These are phyloP conservation scores for Ceratocystis cacaofunesta DNA, from an alignment of 2,329 filamentous ascomycete genomes.

Conservation along the genomic window DNA sequence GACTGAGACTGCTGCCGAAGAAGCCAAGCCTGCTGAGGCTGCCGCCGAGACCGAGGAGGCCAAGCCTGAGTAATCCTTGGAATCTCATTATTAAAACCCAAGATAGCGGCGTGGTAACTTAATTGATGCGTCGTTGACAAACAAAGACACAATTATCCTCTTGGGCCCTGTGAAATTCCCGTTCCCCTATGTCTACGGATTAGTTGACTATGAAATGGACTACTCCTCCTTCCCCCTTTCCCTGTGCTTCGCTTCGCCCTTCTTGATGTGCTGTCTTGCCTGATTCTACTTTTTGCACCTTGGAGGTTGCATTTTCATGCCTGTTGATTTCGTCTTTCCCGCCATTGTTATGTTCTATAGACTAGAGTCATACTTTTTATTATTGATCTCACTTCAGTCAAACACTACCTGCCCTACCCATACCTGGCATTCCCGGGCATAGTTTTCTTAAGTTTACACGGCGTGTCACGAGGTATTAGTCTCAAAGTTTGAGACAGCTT, in stretches of 20 bases:
- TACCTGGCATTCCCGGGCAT: background rate
- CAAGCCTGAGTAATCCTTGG: conserved; percentile 48
- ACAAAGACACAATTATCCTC: background rate
- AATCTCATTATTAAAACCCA: conserved; percentile 28
- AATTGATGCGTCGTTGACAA: conserved; percentile 19
- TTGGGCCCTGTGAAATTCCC: background rate
- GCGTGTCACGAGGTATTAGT: background rate
- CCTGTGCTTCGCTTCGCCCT: background rate
- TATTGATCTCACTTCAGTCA: conserved; percentile 14
- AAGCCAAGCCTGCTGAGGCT: conserved; percentile 39
- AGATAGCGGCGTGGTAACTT: conserved; percentile 23
- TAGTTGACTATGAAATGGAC: background rate
- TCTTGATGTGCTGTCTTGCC: background rate
- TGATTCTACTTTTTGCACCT: background rate
- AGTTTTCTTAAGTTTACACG: background rate
- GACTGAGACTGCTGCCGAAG: conserved; percentile 30
- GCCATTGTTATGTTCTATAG: background rate
- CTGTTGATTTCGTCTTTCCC: conserved; percentile 17
- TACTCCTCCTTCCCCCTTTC: background rate
- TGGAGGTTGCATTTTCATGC: background rate
- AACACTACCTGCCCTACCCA: background rate
- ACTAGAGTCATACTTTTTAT: conserved; percentile 7
- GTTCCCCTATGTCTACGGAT: conserved; percentile 17
- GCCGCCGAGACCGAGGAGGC: conserved; percentile 45
- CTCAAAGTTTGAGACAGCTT: background rate